These are phyloP conservation scores for Podaxis sp. DNA, from an alignment of 768 basidiomycete species.

Conservation along the genomic window DNA sequence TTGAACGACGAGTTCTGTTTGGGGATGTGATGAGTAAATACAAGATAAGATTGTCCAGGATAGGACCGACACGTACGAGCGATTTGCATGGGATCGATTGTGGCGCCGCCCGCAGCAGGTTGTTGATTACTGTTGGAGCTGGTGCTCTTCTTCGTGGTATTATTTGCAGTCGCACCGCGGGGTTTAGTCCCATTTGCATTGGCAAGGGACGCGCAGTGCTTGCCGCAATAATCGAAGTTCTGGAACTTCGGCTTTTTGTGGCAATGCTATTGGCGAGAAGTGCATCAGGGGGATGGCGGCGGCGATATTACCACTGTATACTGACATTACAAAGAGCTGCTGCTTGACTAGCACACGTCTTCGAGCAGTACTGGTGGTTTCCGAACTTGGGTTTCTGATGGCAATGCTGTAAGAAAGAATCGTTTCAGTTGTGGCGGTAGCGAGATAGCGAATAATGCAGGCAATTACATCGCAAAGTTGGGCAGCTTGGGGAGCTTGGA, in stretches of 20 bases:
- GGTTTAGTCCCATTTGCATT: constrained; percentile 25
- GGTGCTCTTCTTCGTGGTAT: constrained; percentile 16
- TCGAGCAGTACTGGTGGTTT: constrained; percentile 48
- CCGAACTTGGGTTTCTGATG: constrained; percentile 49
- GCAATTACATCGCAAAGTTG: constrained; percentile 42
- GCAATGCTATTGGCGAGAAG: constrained; percentile 40
- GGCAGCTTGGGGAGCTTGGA: constrained; percentile 23
- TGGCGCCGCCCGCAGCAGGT: constrained; percentile 21
- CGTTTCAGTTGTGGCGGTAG: constrained; percentile 11
- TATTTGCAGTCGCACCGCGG: constrained; percentile 18
- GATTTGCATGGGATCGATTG: constrained; percentile 38
- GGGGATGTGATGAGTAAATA: not conserved
- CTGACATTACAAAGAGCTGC: constrained; percentile 45
- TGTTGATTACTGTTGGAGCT: constrained; percentile 19
- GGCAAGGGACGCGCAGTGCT: constrained; percentile 58
- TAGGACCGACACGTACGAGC: constrained; percentile 35
- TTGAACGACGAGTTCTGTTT: constrained; percentile 43
- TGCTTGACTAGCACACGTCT: constrained; percentile 52
- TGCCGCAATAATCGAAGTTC: constrained; percentile 61
- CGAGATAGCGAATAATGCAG: not conserved
- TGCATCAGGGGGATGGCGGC: not conserved
- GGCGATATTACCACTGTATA: constrained; percentile 4
- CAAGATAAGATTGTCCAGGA: not conserved
- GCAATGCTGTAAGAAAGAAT: constrained; percentile 40
- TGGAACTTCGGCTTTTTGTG: constrained; percentile 60